Conservation (phyloP, 1,139 yeast species). For the Suhomyces maxii region DNA sequence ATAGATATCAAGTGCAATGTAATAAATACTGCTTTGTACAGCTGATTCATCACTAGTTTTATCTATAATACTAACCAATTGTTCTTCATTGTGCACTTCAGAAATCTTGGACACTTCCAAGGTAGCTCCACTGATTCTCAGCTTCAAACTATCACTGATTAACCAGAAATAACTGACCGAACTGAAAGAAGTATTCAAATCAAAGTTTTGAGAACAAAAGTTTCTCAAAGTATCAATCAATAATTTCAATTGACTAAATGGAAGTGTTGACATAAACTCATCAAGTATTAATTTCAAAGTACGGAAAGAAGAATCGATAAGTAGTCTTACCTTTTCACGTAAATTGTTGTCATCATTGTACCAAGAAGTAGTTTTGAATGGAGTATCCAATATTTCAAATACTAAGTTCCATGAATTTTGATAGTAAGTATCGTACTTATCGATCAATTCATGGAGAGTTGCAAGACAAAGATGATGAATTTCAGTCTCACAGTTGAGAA, state of each 20-base stretch:
- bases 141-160: constrained; percentile 70
- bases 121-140: constrained; percentile 17
- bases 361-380: constrained; percentile 44
- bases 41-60: not conserved
- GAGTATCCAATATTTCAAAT: constrained; percentile 65
- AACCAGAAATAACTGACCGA: constrained; percentile 92
- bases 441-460: constrained; percentile 68
- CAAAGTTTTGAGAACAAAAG: constrained; percentile 69
- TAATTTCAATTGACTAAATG: constrained; percentile 57
- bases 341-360: constrained; percentile 28
- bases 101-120: not conserved
- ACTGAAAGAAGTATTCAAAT: constrained; percentile 84
- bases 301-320: constrained; percentile 69
- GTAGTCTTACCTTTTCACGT: constrained; percentile 43
- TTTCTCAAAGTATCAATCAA: constrained; percentile 70
- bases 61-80: constrained; percentile 12
- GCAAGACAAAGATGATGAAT: constrained; percentile 62
- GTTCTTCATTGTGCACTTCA: constrained; percentile 17
- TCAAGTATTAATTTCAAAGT: constrained; percentile 80
- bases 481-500: constrained; percentile 60
- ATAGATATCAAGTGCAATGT: constrained; percentile 58
- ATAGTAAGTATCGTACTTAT: constrained; percentile 61
- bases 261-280: constrained; percentile 74
- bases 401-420: constrained; percentile 70
- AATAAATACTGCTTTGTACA: constrained; percentile 19